A percentile compares a stretch with the other conserved stretches of the same genome.
Conservation (phyloP, 2,329 filamentous ascomycete species). For the Bipolaris bicolor region DNA sequence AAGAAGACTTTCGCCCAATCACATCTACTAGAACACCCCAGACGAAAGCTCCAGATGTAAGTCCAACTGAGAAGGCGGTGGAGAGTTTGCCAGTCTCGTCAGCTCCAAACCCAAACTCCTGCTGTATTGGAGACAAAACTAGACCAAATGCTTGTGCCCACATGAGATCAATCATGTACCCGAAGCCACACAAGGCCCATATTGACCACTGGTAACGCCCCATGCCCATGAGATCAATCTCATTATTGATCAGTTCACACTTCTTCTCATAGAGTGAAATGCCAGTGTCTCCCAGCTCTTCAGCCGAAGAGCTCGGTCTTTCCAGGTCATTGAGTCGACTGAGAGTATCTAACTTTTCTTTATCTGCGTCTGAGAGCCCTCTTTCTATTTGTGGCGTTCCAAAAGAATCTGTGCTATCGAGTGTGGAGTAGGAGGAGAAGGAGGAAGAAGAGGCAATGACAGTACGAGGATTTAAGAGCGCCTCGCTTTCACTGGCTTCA, state of each 20-base stretch:
- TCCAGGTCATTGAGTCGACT: conserved; percentile 3
- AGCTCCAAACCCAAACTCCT: conserved; percentile 61
- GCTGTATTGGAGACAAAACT: conserved; percentile 60
- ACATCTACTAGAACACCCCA: conserved; percentile 64
- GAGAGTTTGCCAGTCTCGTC: conserved; percentile 59
- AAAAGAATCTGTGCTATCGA: neutral
- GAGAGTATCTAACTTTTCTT: conserved; percentile 1
- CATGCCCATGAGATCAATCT: conserved; percentile 61
- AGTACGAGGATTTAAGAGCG: conserved; percentile 8
- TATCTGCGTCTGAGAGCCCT: conserved; percentile 2
- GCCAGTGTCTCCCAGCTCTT: conserved; percentile 20
- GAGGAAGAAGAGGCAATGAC: conserved; percentile 12
- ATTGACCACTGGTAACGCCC: conserved; percentile 61
- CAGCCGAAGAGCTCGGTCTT: conserved; percentile 4
- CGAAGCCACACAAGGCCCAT: conserved; percentile 61
- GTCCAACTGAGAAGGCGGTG: conserved; percentile 60
- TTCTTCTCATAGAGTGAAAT: conserved; percentile 52
- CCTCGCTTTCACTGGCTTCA: conserved; percentile 8
- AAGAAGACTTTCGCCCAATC: conserved; percentile 60
- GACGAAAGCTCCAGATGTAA: conserved; percentile 62
- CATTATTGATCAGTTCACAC: conserved; percentile 53
- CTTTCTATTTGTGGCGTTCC: neutral
- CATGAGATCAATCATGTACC: conserved; percentile 62
- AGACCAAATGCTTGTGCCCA: conserved; percentile 66
- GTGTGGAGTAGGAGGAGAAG: conserved; percentile 16